Base-by-base conservation (phyloP, 106 monocot genomes). In the Dendrobium chrysotoxum region DNA sequence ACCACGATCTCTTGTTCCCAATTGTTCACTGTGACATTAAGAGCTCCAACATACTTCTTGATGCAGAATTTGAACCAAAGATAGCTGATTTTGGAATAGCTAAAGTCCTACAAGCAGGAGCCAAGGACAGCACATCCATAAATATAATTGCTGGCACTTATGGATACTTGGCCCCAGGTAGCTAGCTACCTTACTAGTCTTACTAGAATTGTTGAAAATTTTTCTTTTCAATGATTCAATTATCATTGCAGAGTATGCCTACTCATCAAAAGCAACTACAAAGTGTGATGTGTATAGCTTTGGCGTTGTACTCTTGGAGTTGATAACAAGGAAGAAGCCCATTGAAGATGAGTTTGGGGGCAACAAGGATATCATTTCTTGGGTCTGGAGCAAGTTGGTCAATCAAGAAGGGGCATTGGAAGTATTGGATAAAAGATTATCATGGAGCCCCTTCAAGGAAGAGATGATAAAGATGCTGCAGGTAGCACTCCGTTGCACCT, bases 211-310 rank as follows among this genome's bases (percentile, higher is more conserved):
- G 21, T 79, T 38, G 3, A 50, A 61, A 28, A 21, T 26, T 18
- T 28, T 6, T 39, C 53, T 64, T 67, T 28, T 15, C n/a, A 46
- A 57, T n/a, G 17, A 41, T 25, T n/a, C 23, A 17, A 40, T 28
- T 65, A 1, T 23, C 5, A 15, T 65, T 21, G n/a, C 85, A 98
- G 97, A 98, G 80, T 98, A 98, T 73, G 97, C 94, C 1, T 98
- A 94, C 77, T 88, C 92, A 4, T 88, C 86, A 28, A 98, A 91
- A 76, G 94, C 92, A 7, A 94, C 94, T 11, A 98, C 94, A 3
- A 98, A 98, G 77, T 92, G 92, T 50, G 97, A 98, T 72, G 97
- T 98, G 4, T 98, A 98, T 83, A 98, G 97, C 89, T 98, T 92
- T 82, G 97, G 97, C 7, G 92, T 98, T 41, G 94, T 98, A 26